A percentile compares a stretch with the other conserved stretches of the same genome.
Conservation (phyloP, 2,329 filamentous ascomycete genomes). For the Ophiostoma quercus region DNA sequence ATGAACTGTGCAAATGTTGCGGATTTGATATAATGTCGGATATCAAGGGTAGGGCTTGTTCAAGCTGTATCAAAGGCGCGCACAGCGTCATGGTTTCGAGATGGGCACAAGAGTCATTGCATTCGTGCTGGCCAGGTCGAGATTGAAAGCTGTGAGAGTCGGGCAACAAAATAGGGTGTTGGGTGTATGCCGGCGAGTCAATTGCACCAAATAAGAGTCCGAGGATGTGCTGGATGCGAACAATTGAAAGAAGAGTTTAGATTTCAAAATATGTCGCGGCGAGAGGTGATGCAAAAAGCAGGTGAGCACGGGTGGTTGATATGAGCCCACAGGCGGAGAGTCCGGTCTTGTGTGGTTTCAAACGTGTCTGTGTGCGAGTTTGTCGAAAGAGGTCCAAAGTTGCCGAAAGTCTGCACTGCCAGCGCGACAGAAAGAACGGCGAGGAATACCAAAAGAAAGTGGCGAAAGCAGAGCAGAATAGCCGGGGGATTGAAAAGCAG, state of each 20-base stretch:
- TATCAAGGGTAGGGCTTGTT: conserved; percentile 27
- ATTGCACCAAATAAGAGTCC: neutral
- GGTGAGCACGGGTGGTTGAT: neutral
- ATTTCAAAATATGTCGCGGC: neutral
- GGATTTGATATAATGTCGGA: neutral
- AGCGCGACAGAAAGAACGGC: neutral
- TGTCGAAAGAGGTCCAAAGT: neutral
- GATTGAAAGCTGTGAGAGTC: neutral
- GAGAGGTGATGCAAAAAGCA: neutral
- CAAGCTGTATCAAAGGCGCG: conserved; percentile 36
- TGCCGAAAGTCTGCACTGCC: neutral
- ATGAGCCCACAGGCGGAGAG: neutral
- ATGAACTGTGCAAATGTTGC: neutral
- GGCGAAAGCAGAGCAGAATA: neutral
- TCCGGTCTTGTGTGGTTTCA: neutral
- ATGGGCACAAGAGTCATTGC: conserved; percentile 35
- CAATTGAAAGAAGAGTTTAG: neutral
- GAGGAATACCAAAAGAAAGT: neutral
- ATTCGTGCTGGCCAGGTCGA: neutral
- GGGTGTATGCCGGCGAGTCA: neutral
- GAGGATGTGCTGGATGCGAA: neutral
- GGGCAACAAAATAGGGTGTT: neutral
- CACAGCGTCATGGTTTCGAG: conserved; percentile 43
- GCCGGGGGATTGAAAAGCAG: neutral
- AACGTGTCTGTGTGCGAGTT: neutral